These are phyloP conservation scores for Naganishia friedmannii DNA, from an alignment of 768 basidiomycete genomes.

Conservation along the genomic window DNA sequence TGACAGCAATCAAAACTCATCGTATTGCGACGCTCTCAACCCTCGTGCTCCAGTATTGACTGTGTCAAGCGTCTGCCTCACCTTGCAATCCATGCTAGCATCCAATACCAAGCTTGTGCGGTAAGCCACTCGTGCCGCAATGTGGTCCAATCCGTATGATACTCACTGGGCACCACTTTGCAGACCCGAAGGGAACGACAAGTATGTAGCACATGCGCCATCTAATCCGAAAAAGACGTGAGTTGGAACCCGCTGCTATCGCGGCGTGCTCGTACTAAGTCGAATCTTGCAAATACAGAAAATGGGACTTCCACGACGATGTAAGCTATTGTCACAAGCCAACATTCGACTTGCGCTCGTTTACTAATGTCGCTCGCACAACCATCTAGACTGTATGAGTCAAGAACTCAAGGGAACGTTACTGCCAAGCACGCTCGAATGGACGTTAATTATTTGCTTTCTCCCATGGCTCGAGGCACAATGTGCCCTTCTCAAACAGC, in stretches of 20 bases:
- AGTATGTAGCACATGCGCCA: slow-evolving; percentile 50
- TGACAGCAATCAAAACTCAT: no score
- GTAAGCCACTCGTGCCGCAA: slow-evolving; percentile 32
- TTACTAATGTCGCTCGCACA: neutral
- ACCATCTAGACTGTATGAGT: neutral
- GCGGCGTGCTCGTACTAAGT: no score
- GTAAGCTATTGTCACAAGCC: slow-evolving; percentile 37
- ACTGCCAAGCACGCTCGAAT: neutral
- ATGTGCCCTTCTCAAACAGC: neutral
- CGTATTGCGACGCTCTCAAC: no score
- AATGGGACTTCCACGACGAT: slow-evolving; percentile 52
- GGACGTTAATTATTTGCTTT: neutral
- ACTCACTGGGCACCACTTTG: neutral
- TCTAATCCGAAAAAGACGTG: slow-evolving; percentile 50
- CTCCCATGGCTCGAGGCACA: neutral
- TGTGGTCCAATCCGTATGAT: neutral
- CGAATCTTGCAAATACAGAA: neutral
- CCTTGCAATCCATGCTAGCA: slow-evolving; percentile 53
- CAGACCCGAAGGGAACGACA: slow-evolving; percentile 51
- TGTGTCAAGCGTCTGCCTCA: slow-evolving; percentile 50
- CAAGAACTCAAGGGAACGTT: neutral
- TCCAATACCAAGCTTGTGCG: slow-evolving; percentile 50
- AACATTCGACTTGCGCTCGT: neutral
- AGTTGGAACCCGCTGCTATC: neutral
- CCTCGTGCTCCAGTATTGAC: slow-evolving; percentile 43